Evolutionary conservation across 306 rosid species (phyloP), one percentile per base, ranked within the genome.

Genomic region (Sicyos edulis): DNA sequence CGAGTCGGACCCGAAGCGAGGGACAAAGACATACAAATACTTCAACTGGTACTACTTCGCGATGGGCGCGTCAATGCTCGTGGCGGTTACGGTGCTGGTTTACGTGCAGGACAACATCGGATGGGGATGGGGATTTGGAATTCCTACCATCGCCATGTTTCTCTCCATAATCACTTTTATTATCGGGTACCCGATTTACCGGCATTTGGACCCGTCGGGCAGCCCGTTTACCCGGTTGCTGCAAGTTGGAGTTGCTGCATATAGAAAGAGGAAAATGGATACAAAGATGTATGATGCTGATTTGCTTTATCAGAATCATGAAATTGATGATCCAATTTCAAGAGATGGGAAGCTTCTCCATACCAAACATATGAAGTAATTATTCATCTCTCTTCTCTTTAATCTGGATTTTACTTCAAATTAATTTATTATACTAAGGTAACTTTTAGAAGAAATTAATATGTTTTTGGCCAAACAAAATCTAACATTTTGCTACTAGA

Each of bases 41-140:
- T 95, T 95, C 92, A 95, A 95, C 21, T 95, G 97, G 96, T 91
- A 95, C 78, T 95, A 88, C 45, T 95, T 95, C 68, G 89, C 84
- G 1, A 91, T 91, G 97, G 97, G 99, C n/a, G 82, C 68, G 13
- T 75, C 96, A 5, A 86, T 89, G 6, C 81, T 95, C 4, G 87
- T 95, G 74, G 92, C 99, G 13, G 96, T 95, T 8, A 95, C 99
- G 0, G 92, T 95, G 10, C 78, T 95, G 10, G 95, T 95, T 17
- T 95, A 91, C 16, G 83, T 95, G 55, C 99, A 95, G 72, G 99
- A 95, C 51, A 86, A 91, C 20, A 57, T 95, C 17, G 99, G 99
- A 4, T 95, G 99, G 99, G 99, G 96, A 0, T 77, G 79, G 88
- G 99, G 99, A 8, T 84, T 95, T 4, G 99, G 92, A 0, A 76